Evolutionary conservation across 805 yeast genomes (phyloP).

Genomic region (Saccharomycopsis schoenii): DNA sequence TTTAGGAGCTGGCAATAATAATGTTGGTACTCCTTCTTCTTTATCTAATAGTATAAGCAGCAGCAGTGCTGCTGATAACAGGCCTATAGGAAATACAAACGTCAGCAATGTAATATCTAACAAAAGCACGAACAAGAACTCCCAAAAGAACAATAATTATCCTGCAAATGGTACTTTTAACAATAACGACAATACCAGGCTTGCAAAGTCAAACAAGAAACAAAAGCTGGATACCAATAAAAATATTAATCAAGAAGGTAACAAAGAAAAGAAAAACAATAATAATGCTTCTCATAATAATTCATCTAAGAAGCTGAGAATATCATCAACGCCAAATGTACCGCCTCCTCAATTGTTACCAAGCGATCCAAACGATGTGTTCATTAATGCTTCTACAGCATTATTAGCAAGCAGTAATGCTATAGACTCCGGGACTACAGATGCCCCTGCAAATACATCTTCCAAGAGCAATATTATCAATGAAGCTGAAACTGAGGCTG

Average conservation of each 20-base stretch:
- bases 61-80: constrained; percentile 1
- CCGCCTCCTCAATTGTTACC: not conserved
- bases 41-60: not conserved
- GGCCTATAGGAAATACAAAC: not conserved
- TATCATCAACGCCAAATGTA: not conserved
- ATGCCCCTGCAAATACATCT: not conserved
- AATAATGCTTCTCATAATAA: too few relatives aligned
- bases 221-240: not conserved
- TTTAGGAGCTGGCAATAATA: not conserved
- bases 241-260: not conserved
- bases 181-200: not conserved
- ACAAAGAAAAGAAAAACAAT: not conserved
- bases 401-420: not conserved
- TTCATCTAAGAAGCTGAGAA: not conserved
- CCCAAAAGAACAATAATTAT: not conserved
- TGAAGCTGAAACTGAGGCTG: not conserved
- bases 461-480: not conserved
- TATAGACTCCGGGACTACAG: not conserved
- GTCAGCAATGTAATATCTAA: not conserved
- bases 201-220: not conserved
- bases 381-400: not conserved
- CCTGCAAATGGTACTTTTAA: not conserved
- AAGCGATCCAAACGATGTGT: not conserved
- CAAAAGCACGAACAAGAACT: constrained; percentile 18
- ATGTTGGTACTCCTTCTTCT: not conserved